Evolutionary conservation across 345 rosid species (phyloP), one percentile per base, ranked within the genome.

Genomic region (Gossypium turneri): DNA sequence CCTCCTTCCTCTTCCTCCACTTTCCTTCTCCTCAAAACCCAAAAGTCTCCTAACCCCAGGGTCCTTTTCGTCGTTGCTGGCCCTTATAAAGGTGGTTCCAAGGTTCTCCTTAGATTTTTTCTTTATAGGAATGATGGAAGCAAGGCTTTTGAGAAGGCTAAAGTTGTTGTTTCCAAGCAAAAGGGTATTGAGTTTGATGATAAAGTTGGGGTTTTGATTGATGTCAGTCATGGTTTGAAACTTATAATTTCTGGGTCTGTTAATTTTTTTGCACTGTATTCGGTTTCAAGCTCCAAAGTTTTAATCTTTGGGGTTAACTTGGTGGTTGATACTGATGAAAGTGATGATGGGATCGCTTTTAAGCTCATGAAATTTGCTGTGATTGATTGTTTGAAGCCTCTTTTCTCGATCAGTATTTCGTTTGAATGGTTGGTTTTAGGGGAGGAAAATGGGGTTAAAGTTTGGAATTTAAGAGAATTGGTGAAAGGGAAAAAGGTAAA

Each of bases 291-390:
- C 77, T 82, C 85, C 22, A 93, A 84, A 78, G 77, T 90, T 69
- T 77, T 86, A 75, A 85, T 90, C 51, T 93, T 88, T 76, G 90
- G 88, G 38, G 83, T 87, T 27, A 89, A 84, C 81, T 71, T 75
- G 73, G 79, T 48, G 29, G 77, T 48, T 65, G 80, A 61, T 70
- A 20, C 20, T 19, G 84, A 78, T 29, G 80, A 73, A 57, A 80
- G 48, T 52, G 83, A 66, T n/a, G 81, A 76, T n/a, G 81, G 75
- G 38, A 27, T 78, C 17, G 82, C 60, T 43, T 78, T 93, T 76
- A 90, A 93, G 77, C 73, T 93, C 84, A 93, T 85, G 85, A 88
- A 89, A 71, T 90, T 91, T 81, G 92, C 90, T 62, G 84, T 85
- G 74, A 82, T 91, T 74, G 94, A 90, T 69, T 90, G 93, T 73